Conservation (phyloP, 768 basidiomycete species). For the Calocera cornea region DNA sequence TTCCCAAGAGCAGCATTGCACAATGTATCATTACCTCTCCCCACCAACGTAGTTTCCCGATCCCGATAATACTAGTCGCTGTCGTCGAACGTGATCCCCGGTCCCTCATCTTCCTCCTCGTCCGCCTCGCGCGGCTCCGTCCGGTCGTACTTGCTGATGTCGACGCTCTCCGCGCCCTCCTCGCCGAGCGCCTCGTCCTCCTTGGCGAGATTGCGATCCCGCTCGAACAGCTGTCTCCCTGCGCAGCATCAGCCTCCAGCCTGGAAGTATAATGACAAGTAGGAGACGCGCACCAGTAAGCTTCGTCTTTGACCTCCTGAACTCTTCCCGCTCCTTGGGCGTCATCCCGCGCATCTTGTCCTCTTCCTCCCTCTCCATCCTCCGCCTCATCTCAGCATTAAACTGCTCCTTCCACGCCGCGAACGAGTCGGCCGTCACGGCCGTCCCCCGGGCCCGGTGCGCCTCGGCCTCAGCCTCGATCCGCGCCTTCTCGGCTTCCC, state of each 20-base stretch:
- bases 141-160: conserved; percentile 78
- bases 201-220: conserved; percentile 48
- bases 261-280: background rate
- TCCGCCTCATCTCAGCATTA: conserved; percentile 48
- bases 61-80: conserved; percentile 45
- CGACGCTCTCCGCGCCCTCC: conserved; percentile 76
- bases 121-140: conserved; percentile 32
- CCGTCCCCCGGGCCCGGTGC: conserved; percentile 78
- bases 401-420: conserved; percentile 68
- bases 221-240: conserved; percentile 91
- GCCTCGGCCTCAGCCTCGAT: conserved; percentile 77
- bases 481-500: conserved; percentile 61
- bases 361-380: conserved; percentile 59
- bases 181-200: conserved; percentile 71
- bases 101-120: conserved; percentile 49
- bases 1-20: background rate
- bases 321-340: conserved; percentile 76
- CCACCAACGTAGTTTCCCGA: background rate
- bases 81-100: conserved; percentile 65
- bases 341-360: conserved; percentile 57
- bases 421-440: conserved; percentile 74
- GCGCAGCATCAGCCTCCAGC: conserved; percentile 3
- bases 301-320: conserved; percentile 46
- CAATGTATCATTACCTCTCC: background rate
- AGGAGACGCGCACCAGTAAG: conserved; percentile 43